These are phyloP conservation scores for Glomus cerebriforme DNA, from an alignment of 192 early-diverging fungal species.

Conservation along the genomic window DNA sequence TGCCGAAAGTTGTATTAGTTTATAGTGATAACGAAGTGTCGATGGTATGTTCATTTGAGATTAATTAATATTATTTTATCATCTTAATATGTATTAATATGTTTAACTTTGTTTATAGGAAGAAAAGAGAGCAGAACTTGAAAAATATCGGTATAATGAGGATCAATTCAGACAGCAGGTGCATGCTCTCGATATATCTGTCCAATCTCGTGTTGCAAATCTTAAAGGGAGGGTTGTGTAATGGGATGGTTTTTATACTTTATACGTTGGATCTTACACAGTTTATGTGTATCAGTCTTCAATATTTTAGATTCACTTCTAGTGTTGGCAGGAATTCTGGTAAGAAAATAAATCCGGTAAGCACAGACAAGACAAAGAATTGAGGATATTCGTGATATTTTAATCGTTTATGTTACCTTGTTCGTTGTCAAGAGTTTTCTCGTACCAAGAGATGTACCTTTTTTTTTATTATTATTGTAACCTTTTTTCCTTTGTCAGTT, in stretches of 20 bases:
- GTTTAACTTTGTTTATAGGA: constrained; percentile 40
- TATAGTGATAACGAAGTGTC: constrained; percentile 54
- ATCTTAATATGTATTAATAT: neutral
- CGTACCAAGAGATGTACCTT: neutral
- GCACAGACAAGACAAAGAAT: neutral
- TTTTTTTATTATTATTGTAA: constrained; percentile 3
- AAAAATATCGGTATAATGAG: constrained; percentile 45
- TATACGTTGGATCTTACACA: constrained; percentile 6
- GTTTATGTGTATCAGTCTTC: constrained; percentile 7
- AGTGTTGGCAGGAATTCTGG: constrained; percentile 21
- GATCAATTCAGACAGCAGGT: constrained; percentile 40
- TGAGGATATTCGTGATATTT: constrained; percentile 3
- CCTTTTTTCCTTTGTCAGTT: neutral
- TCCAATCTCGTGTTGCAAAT: constrained; percentile 23
- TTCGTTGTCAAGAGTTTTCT: neutral
- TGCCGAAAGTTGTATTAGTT: constrained; percentile 44
- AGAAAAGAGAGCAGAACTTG: constrained; percentile 49
- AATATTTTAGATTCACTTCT: constrained; percentile 17
- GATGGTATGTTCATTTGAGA: constrained; percentile 39
- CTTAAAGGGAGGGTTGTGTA: constrained; percentile 25
- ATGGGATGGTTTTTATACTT: constrained; percentile 12
- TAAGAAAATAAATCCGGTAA: constrained; percentile 26
- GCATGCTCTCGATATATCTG: constrained; percentile 32
- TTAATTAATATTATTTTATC: constrained; percentile 4
- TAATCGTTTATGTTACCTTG: constrained; percentile 5